These are phyloP conservation scores for Dissoconium aciculare DNA, from an alignment of 2,329 filamentous ascomycete genomes.

Conservation along the genomic window DNA sequence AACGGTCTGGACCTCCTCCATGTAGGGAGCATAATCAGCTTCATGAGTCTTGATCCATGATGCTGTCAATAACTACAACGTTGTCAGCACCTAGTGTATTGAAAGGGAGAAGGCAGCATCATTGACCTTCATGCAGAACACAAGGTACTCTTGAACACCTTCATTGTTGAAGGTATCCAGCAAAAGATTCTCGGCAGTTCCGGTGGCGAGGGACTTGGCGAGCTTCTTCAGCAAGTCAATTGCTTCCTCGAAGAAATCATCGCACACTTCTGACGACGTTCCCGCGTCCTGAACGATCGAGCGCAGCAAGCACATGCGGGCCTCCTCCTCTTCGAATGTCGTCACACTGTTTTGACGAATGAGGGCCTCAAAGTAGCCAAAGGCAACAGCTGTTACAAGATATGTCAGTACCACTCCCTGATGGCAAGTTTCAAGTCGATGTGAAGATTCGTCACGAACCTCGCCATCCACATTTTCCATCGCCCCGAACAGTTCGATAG, in stretches of 20 bases:
- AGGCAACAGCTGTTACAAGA: slow-evolving; percentile 59
- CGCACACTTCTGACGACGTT: slow-evolving; percentile 39
- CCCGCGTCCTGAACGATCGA: not conserved
- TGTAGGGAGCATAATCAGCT: slow-evolving; percentile 55
- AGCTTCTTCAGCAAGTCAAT: slow-evolving; percentile 49
- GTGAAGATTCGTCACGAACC: slow-evolving; percentile 43
- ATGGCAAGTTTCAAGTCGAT: slow-evolving; percentile 2
- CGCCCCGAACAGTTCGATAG: slow-evolving; percentile 75
- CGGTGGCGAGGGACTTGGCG: slow-evolving; percentile 42
- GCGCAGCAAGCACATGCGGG: slow-evolving; percentile 53
- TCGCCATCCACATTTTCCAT: slow-evolving; percentile 96
- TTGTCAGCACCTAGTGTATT: slow-evolving; percentile 2
- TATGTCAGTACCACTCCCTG: slow-evolving; percentile 16
- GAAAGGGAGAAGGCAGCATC: not conserved
- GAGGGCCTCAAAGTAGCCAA: slow-evolving; percentile 81
- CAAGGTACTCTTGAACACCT: slow-evolving; percentile 53
- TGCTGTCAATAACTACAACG: slow-evolving; percentile 57
- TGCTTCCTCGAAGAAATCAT: slow-evolving; percentile 71
- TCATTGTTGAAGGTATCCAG: slow-evolving; percentile 55
- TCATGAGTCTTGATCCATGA: slow-evolving; percentile 68
- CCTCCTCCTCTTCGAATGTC: slow-evolving; percentile 54
- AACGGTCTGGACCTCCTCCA: slow-evolving; percentile 46
- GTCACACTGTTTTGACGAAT: slow-evolving; percentile 49
- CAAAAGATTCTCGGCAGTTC: slow-evolving; percentile 30
- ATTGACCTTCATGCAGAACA: slow-evolving; percentile 61